These are phyloP conservation scores for Nitzschia sp. DNA, from an alignment of 108 stramenopile genomes.

Conservation along the genomic window DNA sequence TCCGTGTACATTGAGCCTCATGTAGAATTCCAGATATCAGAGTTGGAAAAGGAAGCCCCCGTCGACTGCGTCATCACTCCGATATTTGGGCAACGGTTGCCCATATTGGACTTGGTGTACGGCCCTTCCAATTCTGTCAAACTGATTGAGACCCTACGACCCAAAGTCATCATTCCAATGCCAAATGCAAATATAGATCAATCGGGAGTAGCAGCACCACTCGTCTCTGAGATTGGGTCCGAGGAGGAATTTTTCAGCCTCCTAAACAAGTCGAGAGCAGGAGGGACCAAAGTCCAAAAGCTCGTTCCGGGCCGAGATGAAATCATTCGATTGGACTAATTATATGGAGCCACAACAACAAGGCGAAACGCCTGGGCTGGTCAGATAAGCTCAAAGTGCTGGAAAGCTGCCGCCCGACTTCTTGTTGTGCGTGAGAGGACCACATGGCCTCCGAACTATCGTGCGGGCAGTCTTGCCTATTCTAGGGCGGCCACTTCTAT, in stretches of 20 bases:
- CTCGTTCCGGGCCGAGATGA: not conserved
- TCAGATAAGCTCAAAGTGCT: no score
- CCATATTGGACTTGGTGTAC: slow-evolving; percentile 42
- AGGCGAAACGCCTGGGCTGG: no score
- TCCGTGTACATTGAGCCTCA: slow-evolving; percentile 61
- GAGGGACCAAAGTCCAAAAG: not conserved
- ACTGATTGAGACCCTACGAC: slow-evolving; percentile 10
- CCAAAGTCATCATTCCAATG: not conserved
- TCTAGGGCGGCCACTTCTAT: no score
- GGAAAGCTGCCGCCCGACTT: no score
- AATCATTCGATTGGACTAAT: no score
- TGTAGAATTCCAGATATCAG: slow-evolving; percentile 35
- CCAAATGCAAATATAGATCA: slow-evolving; percentile 1
- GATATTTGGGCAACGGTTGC: slow-evolving; percentile 38
- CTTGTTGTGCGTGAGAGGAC: no score
- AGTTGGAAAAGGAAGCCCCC: slow-evolving; percentile 5
- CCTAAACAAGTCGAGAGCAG: not conserved
- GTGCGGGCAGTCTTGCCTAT: no score
- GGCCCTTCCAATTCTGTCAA: slow-evolving; percentile 39
- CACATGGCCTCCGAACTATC: no score
- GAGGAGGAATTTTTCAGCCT: not conserved
- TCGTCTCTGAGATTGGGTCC: not conserved
- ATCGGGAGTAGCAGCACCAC: slow-evolving; percentile 1
- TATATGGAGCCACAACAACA: no score
- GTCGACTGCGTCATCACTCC: slow-evolving; percentile 49